A percentile compares a stretch with the other conserved stretches of the same genome.
Evolutionary conservation across 305 asterid species (phyloP).

Genomic region (Fraxinus floribunda): DNA sequence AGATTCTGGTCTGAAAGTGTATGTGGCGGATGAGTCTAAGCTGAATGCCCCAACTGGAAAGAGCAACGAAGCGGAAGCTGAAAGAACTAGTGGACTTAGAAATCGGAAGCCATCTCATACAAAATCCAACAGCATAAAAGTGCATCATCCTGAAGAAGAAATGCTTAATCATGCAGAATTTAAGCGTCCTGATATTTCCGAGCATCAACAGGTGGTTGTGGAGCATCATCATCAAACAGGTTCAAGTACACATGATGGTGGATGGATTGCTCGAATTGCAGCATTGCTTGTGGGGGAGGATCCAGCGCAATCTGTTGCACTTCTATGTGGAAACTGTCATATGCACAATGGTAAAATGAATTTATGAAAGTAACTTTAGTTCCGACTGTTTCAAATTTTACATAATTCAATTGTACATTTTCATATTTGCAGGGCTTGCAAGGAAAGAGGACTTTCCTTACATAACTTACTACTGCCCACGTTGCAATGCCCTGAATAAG

Average conservation of each 20-base stretch:
- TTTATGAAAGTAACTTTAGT: background rate
- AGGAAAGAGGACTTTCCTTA: constrained; percentile 81
- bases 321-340: constrained; percentile 84
- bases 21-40: constrained; percentile 54
- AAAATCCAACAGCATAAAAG: constrained; percentile 27
- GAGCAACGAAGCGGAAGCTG: constrained; percentile 58
- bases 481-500: constrained; percentile 72
- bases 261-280: constrained; percentile 84
- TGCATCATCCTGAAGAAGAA: constrained; percentile 40
- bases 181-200: constrained; percentile 37
- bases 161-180: constrained; percentile 31
- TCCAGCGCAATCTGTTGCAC: constrained; percentile 82
- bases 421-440: constrained; percentile 63
- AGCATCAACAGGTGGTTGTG: constrained; percentile 59
- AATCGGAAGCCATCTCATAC: constrained; percentile 54
- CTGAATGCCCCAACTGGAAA: constrained; percentile 48
- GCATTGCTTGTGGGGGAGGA: constrained; percentile 94
- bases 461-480: constrained; percentile 89
- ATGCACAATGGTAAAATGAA: constrained; percentile 73
- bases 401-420: background rate
- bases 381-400: background rate
- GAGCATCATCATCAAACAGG: constrained; percentile 63
- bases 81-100: constrained; percentile 62
- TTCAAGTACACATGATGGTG: constrained; percentile 49
- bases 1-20: constrained; percentile 73